Evolutionary conservation across 139 green algal genomes (phyloP).

Genomic region (Picochlorum sp.): DNA sequence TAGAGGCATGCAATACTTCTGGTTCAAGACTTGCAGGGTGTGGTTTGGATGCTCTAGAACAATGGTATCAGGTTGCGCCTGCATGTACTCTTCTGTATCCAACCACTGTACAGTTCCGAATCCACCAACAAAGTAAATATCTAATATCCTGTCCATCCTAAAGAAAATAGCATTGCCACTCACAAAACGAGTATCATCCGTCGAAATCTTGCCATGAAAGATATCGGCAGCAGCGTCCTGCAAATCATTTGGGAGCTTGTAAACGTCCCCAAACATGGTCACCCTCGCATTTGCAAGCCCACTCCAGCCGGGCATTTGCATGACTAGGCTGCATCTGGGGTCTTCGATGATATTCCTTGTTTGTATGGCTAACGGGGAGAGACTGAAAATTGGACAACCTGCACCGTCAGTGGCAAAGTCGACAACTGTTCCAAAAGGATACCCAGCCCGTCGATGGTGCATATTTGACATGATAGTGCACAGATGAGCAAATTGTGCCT

Average conservation of each 20-base stretch:
- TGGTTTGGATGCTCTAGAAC: conserved; percentile 43
- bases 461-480: conserved; percentile 95
- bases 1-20: conserved; percentile 45
- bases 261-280: conserved; percentile 97
- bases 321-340: conserved; percentile 52
- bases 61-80: conserved; percentile 69
- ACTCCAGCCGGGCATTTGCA: conserved; percentile 95
- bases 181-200: conserved; percentile 49
- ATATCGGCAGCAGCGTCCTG: conserved; percentile 64
- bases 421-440: conserved; percentile 93
- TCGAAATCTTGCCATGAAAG: conserved; percentile 63
- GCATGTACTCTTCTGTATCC: conserved; percentile 75
- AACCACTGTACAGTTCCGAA: conserved; percentile 94
- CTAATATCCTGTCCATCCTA: conserved; percentile 85
- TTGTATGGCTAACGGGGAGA: conserved; percentile 77
- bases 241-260: conserved; percentile 71
- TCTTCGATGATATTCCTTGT: conserved; percentile 75
- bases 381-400: conserved; percentile 73
- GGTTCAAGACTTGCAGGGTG: conserved; percentile 65
- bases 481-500: conserved; percentile 83
- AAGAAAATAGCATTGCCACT: conserved; percentile 77
- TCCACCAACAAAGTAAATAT: conserved; percentile 98
- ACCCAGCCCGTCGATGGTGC: conserved; percentile 91
- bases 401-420: conserved; percentile 92
- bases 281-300: conserved; percentile 94